A percentile compares a stretch with the other conserved stretches of the same genome.
These are phyloP conservation scores for Pseudocercospora cruenta DNA, from an alignment of 2,329 filamentous ascomycete species.

Conservation along the genomic window DNA sequence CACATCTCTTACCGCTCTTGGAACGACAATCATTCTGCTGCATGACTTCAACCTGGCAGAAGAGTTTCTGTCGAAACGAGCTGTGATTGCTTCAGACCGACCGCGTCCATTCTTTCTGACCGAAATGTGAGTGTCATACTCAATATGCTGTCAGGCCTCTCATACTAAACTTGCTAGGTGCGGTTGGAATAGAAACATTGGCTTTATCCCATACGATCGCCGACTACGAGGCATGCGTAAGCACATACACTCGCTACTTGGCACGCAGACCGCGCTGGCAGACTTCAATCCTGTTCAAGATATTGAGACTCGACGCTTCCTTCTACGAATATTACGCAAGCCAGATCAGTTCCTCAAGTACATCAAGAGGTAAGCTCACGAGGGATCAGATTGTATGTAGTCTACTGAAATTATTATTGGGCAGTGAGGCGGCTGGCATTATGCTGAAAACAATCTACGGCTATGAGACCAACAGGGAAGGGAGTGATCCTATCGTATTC, in stretches of 20 bases:
- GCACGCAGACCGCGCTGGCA: background rate
- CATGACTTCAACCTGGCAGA: background rate
- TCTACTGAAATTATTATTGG: no score
- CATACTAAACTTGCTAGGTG: background rate
- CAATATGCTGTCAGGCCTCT: background rate
- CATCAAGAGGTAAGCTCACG: background rate
- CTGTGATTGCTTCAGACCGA: background rate
- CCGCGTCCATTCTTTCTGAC: background rate
- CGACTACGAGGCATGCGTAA: background rate
- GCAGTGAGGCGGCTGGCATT: background rate
- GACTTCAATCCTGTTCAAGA: background rate
- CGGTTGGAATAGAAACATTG: background rate
- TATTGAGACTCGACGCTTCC: background rate
- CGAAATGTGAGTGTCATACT: background rate
- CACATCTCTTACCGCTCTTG: background rate
- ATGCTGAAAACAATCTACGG: background rate
- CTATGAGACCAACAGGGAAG: background rate
- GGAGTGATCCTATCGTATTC: background rate
- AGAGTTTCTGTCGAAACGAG: background rate
- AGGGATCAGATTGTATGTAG: background rate
- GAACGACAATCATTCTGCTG: background rate
- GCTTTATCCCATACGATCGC: background rate
- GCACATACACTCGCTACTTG: background rate
- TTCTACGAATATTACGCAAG: background rate
- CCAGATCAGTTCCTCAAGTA: background rate